phyloP scores from a whole-genome alignment of 208 protist genomes.

The Tritrichomonas foetus region DNA sequence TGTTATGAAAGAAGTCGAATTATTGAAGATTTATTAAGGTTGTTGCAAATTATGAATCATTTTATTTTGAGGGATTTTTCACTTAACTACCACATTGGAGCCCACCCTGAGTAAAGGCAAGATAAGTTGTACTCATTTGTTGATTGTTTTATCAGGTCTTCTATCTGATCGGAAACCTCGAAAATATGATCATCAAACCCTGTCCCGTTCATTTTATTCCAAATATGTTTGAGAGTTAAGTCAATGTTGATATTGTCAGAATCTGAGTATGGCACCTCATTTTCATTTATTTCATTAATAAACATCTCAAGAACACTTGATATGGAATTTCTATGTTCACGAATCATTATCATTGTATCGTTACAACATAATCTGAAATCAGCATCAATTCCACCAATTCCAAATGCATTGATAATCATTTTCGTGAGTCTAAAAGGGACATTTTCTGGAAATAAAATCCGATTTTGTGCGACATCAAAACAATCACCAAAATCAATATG shows the following conservation, averaged over 20 bases:
- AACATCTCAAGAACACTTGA: neutral
- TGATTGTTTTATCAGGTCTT: neutral
- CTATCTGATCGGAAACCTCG: neutral
- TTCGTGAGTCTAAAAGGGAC: conserved; percentile 20
- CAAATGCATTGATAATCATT: neutral
- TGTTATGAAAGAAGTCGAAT: too few relatives aligned
- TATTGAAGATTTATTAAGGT: too few relatives aligned
- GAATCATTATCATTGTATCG: neutral
- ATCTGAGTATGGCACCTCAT: neutral
- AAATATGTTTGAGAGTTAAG: neutral
- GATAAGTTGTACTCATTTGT: neutral
- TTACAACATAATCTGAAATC: neutral
- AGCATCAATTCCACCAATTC: neutral
- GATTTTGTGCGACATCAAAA: neutral
- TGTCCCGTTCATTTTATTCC: neutral
- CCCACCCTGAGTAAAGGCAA: neutral
- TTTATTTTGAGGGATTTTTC: too few relatives aligned
- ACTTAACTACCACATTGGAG: neutral
- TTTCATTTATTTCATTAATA: neutral
- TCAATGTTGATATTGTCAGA: neutral
- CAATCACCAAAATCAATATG: conserved; percentile 41
- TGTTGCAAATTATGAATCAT: too few relatives aligned
- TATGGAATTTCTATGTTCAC: neutral
- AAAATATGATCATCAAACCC: neutral
- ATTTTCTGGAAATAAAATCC: neutral